Evolutionary conservation across 768 basidiomycete genomes (phyloP), one percentile per base, ranked within the genome.

Genomic region (Naematelia encephala): DNA sequence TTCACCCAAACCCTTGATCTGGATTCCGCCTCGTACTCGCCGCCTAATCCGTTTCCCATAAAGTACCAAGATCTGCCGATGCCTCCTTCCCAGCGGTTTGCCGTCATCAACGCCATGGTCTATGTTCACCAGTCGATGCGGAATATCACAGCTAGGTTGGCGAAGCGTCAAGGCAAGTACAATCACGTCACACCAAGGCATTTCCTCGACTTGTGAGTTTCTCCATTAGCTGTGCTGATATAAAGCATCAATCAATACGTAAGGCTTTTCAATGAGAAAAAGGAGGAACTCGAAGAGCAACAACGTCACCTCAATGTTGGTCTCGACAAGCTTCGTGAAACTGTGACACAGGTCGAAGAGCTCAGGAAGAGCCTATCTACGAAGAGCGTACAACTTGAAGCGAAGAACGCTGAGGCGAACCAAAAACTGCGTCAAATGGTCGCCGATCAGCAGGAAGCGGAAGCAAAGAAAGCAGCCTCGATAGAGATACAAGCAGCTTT

Each of bases 361-460:
- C 83, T 99, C 25, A 85, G 94, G 55, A 90, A 89, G 79, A 96
- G 92, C 75, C 85, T 98, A 39, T 93, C 96, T 1, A 86, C 87
- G 69, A 99, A 99, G 78, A 86, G 90, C 19, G 85, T 87, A 2
- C 92, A 98, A 69, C 83, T 99, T 27, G 85, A 92, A 73, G 87
- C 89, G 23, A 99, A 99, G 81, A 84, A 96, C 69, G 85, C 85
- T 1, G 90, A 98, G 78, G 96, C 96, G 11, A 97, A 99, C 76
- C 90, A 91, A 72, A 99, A 99, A 79, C 83, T 99, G 42, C 87
- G 90, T 77, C 90, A 91, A 57, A 98, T 99, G 94, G 92, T 99
- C 13, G 83, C 90, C 5, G 94, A 98, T 77, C 94, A 99, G 78
- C 94, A 97, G 73, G 94, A 98, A 73, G 96, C 96, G 1, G 96